phyloP scores from a whole-genome alignment of 2,329 filamentous ascomycete genomes.

The Trichophyton rubrum region DNA sequence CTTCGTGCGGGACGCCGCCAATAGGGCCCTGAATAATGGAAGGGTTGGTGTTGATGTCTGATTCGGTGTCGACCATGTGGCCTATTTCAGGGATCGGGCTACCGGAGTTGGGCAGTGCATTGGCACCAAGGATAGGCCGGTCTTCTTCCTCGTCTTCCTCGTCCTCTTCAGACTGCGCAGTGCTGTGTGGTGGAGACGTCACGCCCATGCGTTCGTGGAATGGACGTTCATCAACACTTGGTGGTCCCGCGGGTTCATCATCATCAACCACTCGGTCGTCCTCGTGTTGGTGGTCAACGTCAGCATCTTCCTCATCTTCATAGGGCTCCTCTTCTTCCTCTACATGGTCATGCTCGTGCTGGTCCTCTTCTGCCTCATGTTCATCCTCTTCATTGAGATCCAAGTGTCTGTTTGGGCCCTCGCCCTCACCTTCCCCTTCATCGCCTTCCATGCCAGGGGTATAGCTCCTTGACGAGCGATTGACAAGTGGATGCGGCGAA shows the following conservation, averaged over 20 bases:
- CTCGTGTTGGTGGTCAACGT: conserved; percentile 16
- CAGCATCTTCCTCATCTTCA: conserved; percentile 23
- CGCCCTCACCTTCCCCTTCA: conserved; percentile 2
- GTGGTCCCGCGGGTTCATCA: conserved; percentile 31
- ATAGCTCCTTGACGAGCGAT: conserved; percentile 24
- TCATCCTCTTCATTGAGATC: too few species aligned
- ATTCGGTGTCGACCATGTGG: conserved; percentile 42
- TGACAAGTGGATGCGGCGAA: conserved; percentile 34
- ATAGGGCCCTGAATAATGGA: conserved; percentile 68
- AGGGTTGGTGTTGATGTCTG: conserved; percentile 68
- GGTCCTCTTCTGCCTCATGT: neutral
- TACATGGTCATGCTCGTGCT: conserved; percentile 9
- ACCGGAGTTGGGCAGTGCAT: conserved; percentile 53
- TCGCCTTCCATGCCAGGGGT: conserved; percentile 18
- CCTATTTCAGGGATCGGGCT: conserved; percentile 69
- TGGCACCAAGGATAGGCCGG: conserved; percentile 51
- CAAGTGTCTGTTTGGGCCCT: too few species aligned
- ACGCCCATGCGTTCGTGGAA: conserved; percentile 30
- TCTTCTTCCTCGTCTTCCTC: conserved; percentile 21
- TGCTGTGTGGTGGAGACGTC: conserved; percentile 44
- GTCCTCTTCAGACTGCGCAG: conserved; percentile 31
- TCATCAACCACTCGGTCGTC: conserved; percentile 26
- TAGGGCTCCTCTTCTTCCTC: conserved; percentile 27
- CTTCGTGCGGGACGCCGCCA: conserved; percentile 41
- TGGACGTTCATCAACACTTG: conserved; percentile 27